A percentile compares a stretch with the other conserved stretches of the same genome.
phyloP scores from a whole-genome alignment of 495 filamentous ascomycete species.

The Tuber melanosporum region DNA sequence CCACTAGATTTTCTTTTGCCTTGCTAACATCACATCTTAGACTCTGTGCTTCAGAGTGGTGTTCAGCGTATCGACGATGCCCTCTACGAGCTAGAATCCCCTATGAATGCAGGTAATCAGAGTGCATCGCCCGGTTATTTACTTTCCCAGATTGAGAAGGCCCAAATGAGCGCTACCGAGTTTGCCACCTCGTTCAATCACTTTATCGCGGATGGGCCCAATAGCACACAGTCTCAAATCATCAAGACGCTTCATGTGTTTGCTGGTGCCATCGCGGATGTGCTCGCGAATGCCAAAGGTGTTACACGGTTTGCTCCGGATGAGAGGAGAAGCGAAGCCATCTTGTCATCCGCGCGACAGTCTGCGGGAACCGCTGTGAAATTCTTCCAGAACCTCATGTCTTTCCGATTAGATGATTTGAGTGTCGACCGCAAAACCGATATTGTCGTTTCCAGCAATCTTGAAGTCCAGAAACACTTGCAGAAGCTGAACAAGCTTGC shows the following conservation, averaged over 20 bases:
- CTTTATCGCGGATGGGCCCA: slow-evolving; percentile 93
- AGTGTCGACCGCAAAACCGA: slow-evolving; percentile 84
- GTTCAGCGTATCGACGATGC: slow-evolving; percentile 94
- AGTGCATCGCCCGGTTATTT: slow-evolving; percentile 95
- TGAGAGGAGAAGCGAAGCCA: slow-evolving; percentile 81
- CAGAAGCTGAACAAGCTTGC: slow-evolving; percentile 87
- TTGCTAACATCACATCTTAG: slow-evolving; percentile 39
- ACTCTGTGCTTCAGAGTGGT: slow-evolving; percentile 88
- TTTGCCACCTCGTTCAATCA: slow-evolving; percentile 97
- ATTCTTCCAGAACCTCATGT: slow-evolving; percentile 91
- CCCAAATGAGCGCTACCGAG: slow-evolving; percentile 85
- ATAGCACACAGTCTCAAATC: slow-evolving; percentile 80
- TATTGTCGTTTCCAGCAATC: slow-evolving; percentile 91
- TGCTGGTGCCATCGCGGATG: slow-evolving; percentile 82
- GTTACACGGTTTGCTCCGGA: slow-evolving; percentile 89
- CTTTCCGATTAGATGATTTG: slow-evolving; percentile 84
- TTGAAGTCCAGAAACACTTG: slow-evolving; percentile 85
- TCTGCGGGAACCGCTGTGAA: slow-evolving; percentile 83
- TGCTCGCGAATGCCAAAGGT: slow-evolving; percentile 93
- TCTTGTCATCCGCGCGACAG: slow-evolving; percentile 71
- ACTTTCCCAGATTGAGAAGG: slow-evolving; percentile 93
- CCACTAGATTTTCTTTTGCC: background rate
- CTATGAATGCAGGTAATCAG: slow-evolving; percentile 97
- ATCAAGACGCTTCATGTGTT: slow-evolving; percentile 90
- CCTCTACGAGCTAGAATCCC: slow-evolving; percentile 91